Percentiles rank a stretch among this genome's conserved stretches.
Conservation (phyloP, 1,284 basidiomycete genomes). For the Thelephora terrestris region DNA sequence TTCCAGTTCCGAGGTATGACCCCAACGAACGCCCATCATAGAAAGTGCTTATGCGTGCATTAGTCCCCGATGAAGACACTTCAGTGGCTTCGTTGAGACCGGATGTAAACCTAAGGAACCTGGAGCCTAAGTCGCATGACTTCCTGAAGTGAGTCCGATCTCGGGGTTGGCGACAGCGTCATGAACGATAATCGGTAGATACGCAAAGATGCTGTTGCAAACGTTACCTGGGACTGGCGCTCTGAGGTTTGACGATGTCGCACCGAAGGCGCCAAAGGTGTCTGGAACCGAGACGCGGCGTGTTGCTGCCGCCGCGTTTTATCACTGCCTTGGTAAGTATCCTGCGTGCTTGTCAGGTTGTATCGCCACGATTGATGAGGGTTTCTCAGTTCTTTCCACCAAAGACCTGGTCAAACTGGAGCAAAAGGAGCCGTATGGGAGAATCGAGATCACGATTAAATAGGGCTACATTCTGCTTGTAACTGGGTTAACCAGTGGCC, state of each 20-base stretch:
- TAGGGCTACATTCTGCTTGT: slow-evolving; percentile 6
- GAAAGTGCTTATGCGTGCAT: too few relatives aligned
- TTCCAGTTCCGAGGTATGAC: slow-evolving; percentile 52
- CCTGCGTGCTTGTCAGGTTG: neutral
- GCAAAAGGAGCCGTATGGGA: slow-evolving; percentile 46
- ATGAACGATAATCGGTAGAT: slow-evolving; percentile 31
- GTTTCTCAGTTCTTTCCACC: slow-evolving; percentile 46
- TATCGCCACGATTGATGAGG: slow-evolving; percentile 4
- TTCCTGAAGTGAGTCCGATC: slow-evolving; percentile 55
- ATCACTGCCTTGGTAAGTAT: slow-evolving; percentile 65
- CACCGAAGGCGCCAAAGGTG: slow-evolving; percentile 31
- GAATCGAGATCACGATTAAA: slow-evolving; percentile 30
- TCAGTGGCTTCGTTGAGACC: slow-evolving; percentile 36
- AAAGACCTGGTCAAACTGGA: slow-evolving; percentile 47
- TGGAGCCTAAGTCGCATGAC: slow-evolving; percentile 68
- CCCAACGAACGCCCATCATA: too few relatives aligned
- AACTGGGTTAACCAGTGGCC: neutral
- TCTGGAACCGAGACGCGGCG: slow-evolving; percentile 49
- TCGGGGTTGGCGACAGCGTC: neutral
- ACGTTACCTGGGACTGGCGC: slow-evolving; percentile 38
- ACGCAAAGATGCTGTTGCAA: slow-evolving; percentile 64
- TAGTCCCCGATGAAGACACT: slow-evolving; percentile 27
- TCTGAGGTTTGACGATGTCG: slow-evolving; percentile 55
- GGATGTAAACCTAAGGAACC: slow-evolving; percentile 41
- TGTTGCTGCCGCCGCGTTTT: slow-evolving; percentile 69